Evolutionary conservation across 495 filamentous ascomycete genomes (phyloP), one percentile per base, ranked within the genome.

Genomic region (Hypoxylon trugodes): DNA sequence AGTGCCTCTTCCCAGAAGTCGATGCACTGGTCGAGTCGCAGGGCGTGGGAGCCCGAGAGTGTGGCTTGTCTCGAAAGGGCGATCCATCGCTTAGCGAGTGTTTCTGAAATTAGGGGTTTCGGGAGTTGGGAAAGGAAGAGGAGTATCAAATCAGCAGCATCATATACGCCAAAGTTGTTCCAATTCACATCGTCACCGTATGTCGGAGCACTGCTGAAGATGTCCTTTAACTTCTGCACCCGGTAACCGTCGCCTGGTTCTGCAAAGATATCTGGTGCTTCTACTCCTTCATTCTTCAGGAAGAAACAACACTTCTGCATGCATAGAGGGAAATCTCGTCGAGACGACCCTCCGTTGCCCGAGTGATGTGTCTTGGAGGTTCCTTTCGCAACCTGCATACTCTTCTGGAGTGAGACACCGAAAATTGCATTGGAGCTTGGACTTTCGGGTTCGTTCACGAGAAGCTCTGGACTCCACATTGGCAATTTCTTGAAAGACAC

Each of bases 1-100:
- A 81, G 53, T 18, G 78, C 74, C 63, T 81, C 78, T 61, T 81
- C 78, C 78, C 78, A 81, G 37, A 81, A 81, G 37, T 79, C 76
- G 15, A 81, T 74, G 13, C 76, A 77, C 53, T 76, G 71, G 43
- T 81, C 78, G 0, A 77, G 53, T 12, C 77, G 64, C 33, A 68
- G 59, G 19, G 64, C 67, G 35, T 71, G 66, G 4, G 70, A 73
- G 25, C 71, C 72, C 0, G 66, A 36, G 15, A 73, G 38, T 24
- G 70, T 76, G 4, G 73, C 70, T 45, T 75, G 77, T 26, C 72
- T 65, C 24, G 76, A 78, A 22, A 80, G 59, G 32, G 69, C 35
- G 22, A 77, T 68, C 77, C 77, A 80, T 13, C 71, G 66, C 59
- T 75, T 76, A 12, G 65, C 75, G 8, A 75, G 63, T 0, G 65